These are phyloP conservation scores for Naganishia vaughanmartiniae DNA, from an alignment of 768 basidiomycete genomes.

Conservation along the genomic window DNA sequence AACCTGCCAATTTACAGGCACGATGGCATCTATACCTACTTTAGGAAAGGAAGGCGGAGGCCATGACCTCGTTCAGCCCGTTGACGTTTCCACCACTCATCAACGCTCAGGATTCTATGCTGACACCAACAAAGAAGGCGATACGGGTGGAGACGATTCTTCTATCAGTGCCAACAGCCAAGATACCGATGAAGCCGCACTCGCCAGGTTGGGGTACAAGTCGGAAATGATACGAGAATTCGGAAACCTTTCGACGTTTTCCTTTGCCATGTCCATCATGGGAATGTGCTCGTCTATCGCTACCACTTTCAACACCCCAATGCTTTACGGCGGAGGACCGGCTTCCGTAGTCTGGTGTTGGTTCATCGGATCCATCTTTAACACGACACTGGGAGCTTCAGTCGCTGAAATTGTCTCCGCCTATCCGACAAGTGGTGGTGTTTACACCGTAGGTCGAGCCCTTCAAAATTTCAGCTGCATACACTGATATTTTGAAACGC, in stretches of 20 bases:
- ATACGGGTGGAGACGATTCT: slow-evolving; percentile 11
- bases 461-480: background rate
- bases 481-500: background rate
- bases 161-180: slow-evolving; percentile 17
- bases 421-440: slow-evolving; percentile 55
- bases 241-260: slow-evolving; percentile 48
- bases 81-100: slow-evolving; percentile 11
- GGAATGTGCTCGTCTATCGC: slow-evolving; percentile 45
- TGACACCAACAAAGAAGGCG: slow-evolving; percentile 4
- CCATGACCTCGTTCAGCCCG: slow-evolving; percentile 5
- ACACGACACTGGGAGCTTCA: slow-evolving; percentile 36
- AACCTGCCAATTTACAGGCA: background rate
- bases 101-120: slow-evolving; percentile 16
- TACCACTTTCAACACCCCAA: slow-evolving; percentile 54
- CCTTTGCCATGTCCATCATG: slow-evolving; percentile 49
- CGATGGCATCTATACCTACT: slow-evolving; percentile 14
- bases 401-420: slow-evolving; percentile 53
- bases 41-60: slow-evolving; percentile 7
- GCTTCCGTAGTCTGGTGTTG: slow-evolving; percentile 55
- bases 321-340: slow-evolving; percentile 51
- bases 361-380: slow-evolving; percentile 49
- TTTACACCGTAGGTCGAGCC: slow-evolving; percentile 48
- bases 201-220: slow-evolving; percentile 39
- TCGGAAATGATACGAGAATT: slow-evolving; percentile 74
- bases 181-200: slow-evolving; percentile 29